Base-by-base conservation (phyloP, 1,284 basidiomycete species). In the Fereydounia khargensis region DNA sequence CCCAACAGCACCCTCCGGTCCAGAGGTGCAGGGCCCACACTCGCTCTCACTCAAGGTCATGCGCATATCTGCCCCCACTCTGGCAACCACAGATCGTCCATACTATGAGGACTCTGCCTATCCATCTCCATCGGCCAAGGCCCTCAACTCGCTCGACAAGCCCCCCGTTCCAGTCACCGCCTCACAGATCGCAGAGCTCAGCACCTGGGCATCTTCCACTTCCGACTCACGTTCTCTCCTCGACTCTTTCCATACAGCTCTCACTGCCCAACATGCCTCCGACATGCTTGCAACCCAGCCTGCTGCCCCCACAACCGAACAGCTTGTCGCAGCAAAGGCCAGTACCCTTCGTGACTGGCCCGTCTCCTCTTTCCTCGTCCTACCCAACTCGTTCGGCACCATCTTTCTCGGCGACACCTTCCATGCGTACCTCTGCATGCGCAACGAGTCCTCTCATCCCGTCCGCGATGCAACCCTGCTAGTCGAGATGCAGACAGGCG, bases 321-420 rank as follows among this genome's bases (percentile, higher is more conserved):
- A 28, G 10, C 10, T 28, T n/a, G n/a, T n/a, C n/a, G 25, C 25
- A 14, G 8, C 25, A 14, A 8, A 27, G 25, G 25, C 25, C 24
- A 20, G 31, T 13, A 35, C 39, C 16, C 20, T 41, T 9, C 37
- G 46, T 14, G 34, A 28, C 14, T 61, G 55, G 16, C 40, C 50
- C 2, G 51, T 56, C 10, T 42, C 38, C 31, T 18, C 28, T 9
- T 31, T 55, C 3, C 49, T 67, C 19, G 38, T 47, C 0, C 47
- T 67, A 4, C 64, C 60, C 31, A 51, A 46, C 25, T 55, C 64
- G 1, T 71, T 71, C 21, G 68, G 68, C 4, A 59, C 50, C 13
- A 54, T 68, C n/a, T 61, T 36, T 14, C 59, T 71, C 14, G 68
- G 73, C 17, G 71, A 76, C 39, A 69, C 66, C 5, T 74, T 76